A percentile compares a stretch with the other conserved stretches of the same genome.
phyloP scores from a whole-genome alignment of 306 rosid species.

The Corylus avellana region DNA sequence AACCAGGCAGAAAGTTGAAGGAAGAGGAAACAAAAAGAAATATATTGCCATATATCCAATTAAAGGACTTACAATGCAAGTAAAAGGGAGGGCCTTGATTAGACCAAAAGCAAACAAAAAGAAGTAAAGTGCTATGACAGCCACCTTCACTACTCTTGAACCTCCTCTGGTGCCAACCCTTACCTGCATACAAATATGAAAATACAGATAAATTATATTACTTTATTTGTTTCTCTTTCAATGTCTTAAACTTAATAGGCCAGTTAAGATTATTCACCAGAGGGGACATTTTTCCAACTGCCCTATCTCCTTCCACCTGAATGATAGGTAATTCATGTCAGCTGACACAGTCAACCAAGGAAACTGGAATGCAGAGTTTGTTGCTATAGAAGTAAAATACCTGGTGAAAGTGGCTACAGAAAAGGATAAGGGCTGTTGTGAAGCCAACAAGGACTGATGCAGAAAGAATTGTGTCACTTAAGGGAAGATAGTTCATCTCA shows the following conservation, averaged over 20 bases:
- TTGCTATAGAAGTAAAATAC: slow-evolving; percentile 26
- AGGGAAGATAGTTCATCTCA: slow-evolving; percentile 42
- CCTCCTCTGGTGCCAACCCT: slow-evolving; percentile 76
- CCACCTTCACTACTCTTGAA: slow-evolving; percentile 51
- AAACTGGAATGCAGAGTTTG: slow-evolving; percentile 12
- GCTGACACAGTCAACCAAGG: slow-evolving; percentile 16
- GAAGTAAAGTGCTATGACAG: slow-evolving; percentile 52
- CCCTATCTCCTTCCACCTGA: slow-evolving; percentile 75
- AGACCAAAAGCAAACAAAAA: slow-evolving; percentile 62
- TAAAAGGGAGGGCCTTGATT: slow-evolving; percentile 54
- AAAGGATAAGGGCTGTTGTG: slow-evolving; percentile 82
- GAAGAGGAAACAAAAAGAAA: background rate
- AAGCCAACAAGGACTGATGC: slow-evolving; percentile 81
- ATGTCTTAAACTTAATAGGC: slow-evolving; percentile 4
- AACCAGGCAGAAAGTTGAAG: background rate
- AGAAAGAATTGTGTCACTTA: slow-evolving; percentile 62
- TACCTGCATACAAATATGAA: slow-evolving; percentile 48
- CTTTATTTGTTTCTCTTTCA: slow-evolving; percentile 11
- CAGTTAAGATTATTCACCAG: slow-evolving; percentile 49
- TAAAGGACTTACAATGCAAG: slow-evolving; percentile 57
- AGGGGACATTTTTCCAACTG: slow-evolving; percentile 87
- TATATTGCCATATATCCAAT: background rate
- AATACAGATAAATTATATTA: slow-evolving; percentile 5
- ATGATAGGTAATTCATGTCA: slow-evolving; percentile 24
- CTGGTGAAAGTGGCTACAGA: slow-evolving; percentile 97